phyloP scores from a whole-genome alignment of 2,329 filamentous ascomycete genomes.

The Bipolaris gigantea region DNA sequence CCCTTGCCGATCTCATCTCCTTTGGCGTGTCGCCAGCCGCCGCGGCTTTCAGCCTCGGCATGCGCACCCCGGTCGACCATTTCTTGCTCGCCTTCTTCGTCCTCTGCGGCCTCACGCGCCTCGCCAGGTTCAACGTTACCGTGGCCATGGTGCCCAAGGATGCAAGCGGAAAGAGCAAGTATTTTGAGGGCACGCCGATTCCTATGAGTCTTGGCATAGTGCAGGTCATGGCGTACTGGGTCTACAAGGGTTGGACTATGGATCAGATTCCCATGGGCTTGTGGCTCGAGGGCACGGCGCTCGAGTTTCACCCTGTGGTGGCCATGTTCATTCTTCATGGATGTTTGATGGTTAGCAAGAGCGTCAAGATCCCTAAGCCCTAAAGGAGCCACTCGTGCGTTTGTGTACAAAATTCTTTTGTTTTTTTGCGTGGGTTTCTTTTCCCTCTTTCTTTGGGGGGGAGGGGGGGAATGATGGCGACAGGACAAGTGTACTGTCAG shows the following conservation, averaged over 20 bases:
- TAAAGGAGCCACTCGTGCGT: conserved; percentile 23
- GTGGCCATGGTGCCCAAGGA: conserved; percentile 89
- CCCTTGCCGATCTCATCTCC: conserved; percentile 91
- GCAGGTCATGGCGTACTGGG: conserved; percentile 85
- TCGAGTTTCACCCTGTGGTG: conserved; percentile 85
- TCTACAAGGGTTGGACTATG: conserved; percentile 76
- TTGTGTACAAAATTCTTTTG: neutral
- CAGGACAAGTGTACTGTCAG: neutral
- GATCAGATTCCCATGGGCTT: conserved; percentile 77
- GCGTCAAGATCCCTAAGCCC: conserved; percentile 90
- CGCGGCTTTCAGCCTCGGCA: conserved; percentile 83
- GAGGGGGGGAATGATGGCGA: neutral
- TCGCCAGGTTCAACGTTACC: conserved; percentile 97
- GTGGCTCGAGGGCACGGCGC: conserved; percentile 63
- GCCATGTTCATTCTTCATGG: conserved; percentile 84
- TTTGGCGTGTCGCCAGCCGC: conserved; percentile 90
- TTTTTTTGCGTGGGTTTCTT: neutral
- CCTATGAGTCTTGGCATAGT: conserved; percentile 84
- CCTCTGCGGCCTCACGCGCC: conserved; percentile 86
- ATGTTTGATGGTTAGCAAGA: conserved; percentile 93
- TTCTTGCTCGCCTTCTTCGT: conserved; percentile 84
- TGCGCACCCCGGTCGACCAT: conserved; percentile 83
- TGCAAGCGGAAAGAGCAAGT: conserved; percentile 83
- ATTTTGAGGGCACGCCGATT: conserved; percentile 97
- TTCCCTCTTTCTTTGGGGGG: neutral